Base-by-base conservation (phyloP, 768 basidiomycete genomes). In the Suillus fuscotomentosus region DNA sequence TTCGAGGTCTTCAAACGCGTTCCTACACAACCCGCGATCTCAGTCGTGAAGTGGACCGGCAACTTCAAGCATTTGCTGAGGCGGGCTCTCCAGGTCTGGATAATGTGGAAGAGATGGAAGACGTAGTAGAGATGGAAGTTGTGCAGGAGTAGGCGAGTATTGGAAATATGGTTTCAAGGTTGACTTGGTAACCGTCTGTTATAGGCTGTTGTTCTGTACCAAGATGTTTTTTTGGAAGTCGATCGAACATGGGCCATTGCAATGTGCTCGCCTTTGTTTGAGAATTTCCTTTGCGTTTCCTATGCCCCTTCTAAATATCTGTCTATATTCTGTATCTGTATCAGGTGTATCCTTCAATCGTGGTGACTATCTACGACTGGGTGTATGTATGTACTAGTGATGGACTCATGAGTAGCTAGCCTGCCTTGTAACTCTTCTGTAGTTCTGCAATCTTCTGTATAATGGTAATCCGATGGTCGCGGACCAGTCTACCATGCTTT, bases 41-140 rank as follows among this genome's bases (percentile, higher is more conserved):
- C 10, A 70, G 71, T 10, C 59, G 27, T 31, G 71, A 70, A 15
- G 63, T 72, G 8, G 64, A 72, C 61, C 60, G 66, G 43, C 71
- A 72, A 55, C 39, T 72, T 11, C 59, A 45, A 2, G 64, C 43
- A 5, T 62, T 71, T 24, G 60, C 17, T 31, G 61, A 57, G 3
- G 2, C 17, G 17, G 11, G 3, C 7, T 5, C 9, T 24, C 56
- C 15, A 27, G 51, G 2, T 5, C 11, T 34, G 20, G 24, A 42
- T 15, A 20, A 27, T 39, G 5, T 14, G 3, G 14, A 11, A 27
- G 27, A 31, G 5, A 3, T 17, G 3, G 57, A 42, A 42, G 13
- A 2, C 27, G 39, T 11, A 15, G 1, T 3, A 27, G 24, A 27
- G 5, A 3, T 17, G 3, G 41, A 42, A 42, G 13, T 1, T 42